Percentiles rank a stretch among this genome's conserved stretches.
Conservation (phyloP, 371 early-diverging fungal species). For the Rhizopus delemar region DNA sequence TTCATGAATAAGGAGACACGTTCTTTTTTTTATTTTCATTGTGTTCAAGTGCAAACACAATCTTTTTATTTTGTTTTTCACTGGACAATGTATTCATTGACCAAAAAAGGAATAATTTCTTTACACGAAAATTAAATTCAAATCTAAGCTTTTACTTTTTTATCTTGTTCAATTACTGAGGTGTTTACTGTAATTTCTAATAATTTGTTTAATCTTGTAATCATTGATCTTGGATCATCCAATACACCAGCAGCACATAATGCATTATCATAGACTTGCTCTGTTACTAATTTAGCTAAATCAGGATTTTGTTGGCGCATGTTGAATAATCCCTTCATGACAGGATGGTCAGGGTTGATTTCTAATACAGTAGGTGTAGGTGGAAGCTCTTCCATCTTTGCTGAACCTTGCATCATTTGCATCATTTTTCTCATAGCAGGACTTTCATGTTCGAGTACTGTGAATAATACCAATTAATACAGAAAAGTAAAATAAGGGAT, state of each 20-base stretch:
- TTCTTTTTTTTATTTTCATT: too few species aligned
- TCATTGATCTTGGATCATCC: slow-evolving; percentile 79
- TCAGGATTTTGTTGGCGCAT: slow-evolving; percentile 62
- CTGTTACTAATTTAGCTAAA: slow-evolving; percentile 66
- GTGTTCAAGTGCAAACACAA: too few species aligned
- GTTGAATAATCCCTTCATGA: slow-evolving; percentile 68
- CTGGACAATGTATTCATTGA: too few species aligned
- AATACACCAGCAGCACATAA: slow-evolving; percentile 77
- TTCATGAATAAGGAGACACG: too few species aligned
- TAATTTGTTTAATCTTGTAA: slow-evolving; percentile 70
- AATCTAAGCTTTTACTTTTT: slow-evolving; percentile 39
- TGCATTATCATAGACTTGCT: slow-evolving; percentile 77
- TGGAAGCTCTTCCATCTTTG: slow-evolving; percentile 56
- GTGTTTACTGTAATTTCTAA: slow-evolving; percentile 58
- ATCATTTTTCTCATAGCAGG: slow-evolving; percentile 76
- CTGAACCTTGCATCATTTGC: slow-evolving; percentile 74
- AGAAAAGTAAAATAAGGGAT: not conserved
- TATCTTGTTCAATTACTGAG: slow-evolving; percentile 38
- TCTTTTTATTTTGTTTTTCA: too few species aligned
- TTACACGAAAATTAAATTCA: not conserved
- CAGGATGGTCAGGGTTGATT: slow-evolving; percentile 83
- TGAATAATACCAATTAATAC: not conserved
- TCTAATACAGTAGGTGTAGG: slow-evolving; percentile 70
- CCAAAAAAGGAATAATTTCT: too few species aligned
- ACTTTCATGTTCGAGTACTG: slow-evolving; percentile 75